phyloP scores from a whole-genome alignment of 192 early-diverging fungal species.

The Thoreauomyces humboldtii region DNA sequence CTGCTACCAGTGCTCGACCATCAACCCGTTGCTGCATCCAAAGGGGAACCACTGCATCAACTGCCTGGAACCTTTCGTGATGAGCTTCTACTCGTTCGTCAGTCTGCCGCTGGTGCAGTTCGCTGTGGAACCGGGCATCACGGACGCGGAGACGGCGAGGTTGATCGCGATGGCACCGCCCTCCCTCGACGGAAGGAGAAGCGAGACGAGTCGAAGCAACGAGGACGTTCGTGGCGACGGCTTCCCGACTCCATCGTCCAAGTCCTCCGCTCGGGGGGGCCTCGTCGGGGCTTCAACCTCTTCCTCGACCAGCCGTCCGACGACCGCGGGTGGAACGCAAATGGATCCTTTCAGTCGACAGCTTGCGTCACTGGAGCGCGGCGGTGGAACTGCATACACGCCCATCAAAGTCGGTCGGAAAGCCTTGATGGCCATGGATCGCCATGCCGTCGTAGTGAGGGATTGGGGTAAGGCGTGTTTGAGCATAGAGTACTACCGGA shows the following conservation, averaged over 20 bases:
- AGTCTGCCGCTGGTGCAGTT: constrained; percentile 52
- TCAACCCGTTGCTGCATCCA: constrained; percentile 43
- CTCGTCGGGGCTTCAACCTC: constrained; percentile 24
- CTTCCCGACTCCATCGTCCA: background rate
- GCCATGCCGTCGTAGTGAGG: constrained; percentile 39
- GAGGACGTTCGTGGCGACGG: background rate
- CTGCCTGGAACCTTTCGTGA: constrained; percentile 49
- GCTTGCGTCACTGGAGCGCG: constrained; percentile 30
- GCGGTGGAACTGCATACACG: constrained; percentile 27
- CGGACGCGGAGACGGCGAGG: constrained; percentile 37
- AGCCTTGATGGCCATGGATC: constrained; percentile 34
- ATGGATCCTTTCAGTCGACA: constrained; percentile 35
- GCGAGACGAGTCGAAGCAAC: background rate
- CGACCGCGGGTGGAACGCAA: background rate
- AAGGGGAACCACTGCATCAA: constrained; percentile 44
- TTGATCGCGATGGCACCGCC: constrained; percentile 36
- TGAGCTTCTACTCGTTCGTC: constrained; percentile 53
- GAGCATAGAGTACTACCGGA: constrained; percentile 38
- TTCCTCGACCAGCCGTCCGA: background rate
- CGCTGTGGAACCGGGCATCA: constrained; percentile 40
- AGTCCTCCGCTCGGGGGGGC: constrained; percentile 1
- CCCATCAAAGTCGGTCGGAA: constrained; percentile 36
- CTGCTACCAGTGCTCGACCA: constrained; percentile 49
- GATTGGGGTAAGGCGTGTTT: constrained; percentile 41
- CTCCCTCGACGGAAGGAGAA: constrained; percentile 5